These are phyloP conservation scores for Hypomyces rosellus DNA, from an alignment of 2,329 filamentous ascomycete genomes.

Conservation along the genomic window DNA sequence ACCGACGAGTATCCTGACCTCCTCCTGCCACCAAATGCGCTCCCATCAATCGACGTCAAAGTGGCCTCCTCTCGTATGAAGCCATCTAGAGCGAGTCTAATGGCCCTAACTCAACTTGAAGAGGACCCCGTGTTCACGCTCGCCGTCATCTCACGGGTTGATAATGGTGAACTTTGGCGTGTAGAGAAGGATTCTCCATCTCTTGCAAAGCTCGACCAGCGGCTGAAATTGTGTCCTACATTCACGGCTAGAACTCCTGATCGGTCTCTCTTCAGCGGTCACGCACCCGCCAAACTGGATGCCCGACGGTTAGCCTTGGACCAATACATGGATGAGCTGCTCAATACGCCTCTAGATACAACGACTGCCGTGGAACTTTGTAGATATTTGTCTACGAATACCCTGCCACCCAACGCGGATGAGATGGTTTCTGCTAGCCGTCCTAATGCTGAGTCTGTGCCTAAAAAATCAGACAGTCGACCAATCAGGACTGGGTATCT, in stretches of 20 bases:
- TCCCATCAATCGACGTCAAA: slow-evolving; percentile 77
- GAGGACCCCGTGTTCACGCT: slow-evolving; percentile 94
- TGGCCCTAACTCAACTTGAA: slow-evolving; percentile 72
- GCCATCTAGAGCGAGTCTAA: slow-evolving; percentile 78
- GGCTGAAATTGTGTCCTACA: slow-evolving; percentile 65
- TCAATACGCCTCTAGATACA: slow-evolving; percentile 77
- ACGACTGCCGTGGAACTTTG: slow-evolving; percentile 74
- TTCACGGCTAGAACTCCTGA: slow-evolving; percentile 78
- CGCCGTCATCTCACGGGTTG: slow-evolving; percentile 72
- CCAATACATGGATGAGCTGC: slow-evolving; percentile 74
- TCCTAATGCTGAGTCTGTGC: slow-evolving; percentile 6
- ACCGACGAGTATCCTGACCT: slow-evolving; percentile 84
- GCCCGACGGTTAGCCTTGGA: slow-evolving; percentile 76
- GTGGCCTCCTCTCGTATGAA: slow-evolving; percentile 94
- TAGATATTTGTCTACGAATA: slow-evolving; percentile 70
- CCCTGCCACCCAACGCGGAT: slow-evolving; percentile 55
- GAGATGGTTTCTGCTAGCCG: slow-evolving; percentile 36
- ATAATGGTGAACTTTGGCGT: slow-evolving; percentile 78
- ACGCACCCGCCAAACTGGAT: slow-evolving; percentile 90
- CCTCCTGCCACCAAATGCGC: slow-evolving; percentile 77
- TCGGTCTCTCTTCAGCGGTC: slow-evolving; percentile 77
- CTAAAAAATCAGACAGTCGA: slow-evolving; percentile 54
- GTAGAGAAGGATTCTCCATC: slow-evolving; percentile 87
- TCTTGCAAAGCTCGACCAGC: slow-evolving; percentile 73
- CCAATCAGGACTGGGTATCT: slow-evolving; percentile 81